Base-by-base conservation (phyloP, 2,329 filamentous ascomycete species). In the Ramularia collo-cygni region DNA sequence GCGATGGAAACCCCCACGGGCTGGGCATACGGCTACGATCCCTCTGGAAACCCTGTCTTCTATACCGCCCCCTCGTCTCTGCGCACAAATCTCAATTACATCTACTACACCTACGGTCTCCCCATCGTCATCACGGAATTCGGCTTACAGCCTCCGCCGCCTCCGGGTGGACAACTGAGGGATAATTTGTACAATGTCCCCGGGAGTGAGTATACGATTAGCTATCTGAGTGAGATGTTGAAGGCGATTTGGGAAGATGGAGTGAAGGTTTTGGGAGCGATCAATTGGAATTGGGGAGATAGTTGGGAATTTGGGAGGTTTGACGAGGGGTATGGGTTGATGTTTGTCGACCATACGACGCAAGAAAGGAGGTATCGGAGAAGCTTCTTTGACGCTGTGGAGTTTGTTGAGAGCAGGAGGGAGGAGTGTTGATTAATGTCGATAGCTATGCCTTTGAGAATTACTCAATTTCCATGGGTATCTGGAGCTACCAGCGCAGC, bases 21-120 rank as follows among this genome's bases (percentile, higher is more conserved):
- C 28, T 64, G 59, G 61, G 50, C 52, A 19, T 53, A 61, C 17
- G 59, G 61, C 14, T 76, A 77, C 45, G 63, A 67, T 9, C 76
- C 72, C 2, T 62, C 75, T 24, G 65, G 65, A 2, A 76, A 77
- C 51, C 26, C 31, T 10, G 30, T 32, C 8, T 69, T 74, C n/a
- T 77, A 79, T 57, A 71, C 73, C 24, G 73, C 77, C 0, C 77
- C 76, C 0, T 67, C 65, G 2, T 79, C 76, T 48, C 66, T 81
- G n/a, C 67, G 74, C 37, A 66, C 64, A 38, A 72, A 74, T 46
- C 63, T 77, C 4, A 70, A 64, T 47, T 80, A 79, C 51, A 59
- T 81, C 2, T 76, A 70, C 65, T 78, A 78, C 56, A 78, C 72
- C 0, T 81, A 71, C 64, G 67, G 60, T 21, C 54, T 58, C 0